A percentile compares a stretch with the other conserved stretches of the same genome.
Conservation (phyloP, 1,284 basidiomycete genomes). For the Malassezia japonica region DNA sequence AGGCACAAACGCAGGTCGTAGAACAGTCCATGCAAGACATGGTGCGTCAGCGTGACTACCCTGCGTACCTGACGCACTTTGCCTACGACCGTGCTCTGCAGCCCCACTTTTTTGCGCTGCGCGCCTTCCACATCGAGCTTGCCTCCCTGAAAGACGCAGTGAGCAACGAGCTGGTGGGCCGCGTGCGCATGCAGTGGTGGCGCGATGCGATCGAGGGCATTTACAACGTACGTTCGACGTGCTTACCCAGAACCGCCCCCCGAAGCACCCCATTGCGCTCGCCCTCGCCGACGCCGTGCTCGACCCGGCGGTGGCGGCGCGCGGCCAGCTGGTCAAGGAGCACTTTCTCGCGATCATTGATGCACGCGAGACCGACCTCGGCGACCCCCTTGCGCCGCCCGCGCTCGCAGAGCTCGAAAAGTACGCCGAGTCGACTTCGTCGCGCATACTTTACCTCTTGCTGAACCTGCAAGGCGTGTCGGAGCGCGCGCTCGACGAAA, state of each 20-base stretch:
- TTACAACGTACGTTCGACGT: conserved; percentile 17
- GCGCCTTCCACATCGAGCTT: conserved; percentile 41
- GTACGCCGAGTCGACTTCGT: conserved; percentile 38
- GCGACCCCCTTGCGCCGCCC: conserved; percentile 31
- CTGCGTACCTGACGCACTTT: conserved; percentile 36
- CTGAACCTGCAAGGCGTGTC: conserved; percentile 29
- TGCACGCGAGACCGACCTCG: conserved; percentile 39
- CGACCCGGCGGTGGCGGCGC: conserved; percentile 27
- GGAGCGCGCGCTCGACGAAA: conserved; percentile 32
- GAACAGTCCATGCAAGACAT: background rate
- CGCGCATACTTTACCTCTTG: conserved; percentile 36
- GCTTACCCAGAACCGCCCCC: conserved; percentile 24
- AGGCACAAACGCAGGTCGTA: background rate
- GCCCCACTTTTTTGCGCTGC: conserved; percentile 40
- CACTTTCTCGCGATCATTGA: conserved; percentile 43
- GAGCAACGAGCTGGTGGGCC: conserved; percentile 41
- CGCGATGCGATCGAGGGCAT: conserved; percentile 37
- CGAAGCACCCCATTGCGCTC: conserved; percentile 37
- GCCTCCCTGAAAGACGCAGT: conserved; percentile 38
- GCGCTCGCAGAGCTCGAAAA: conserved; percentile 32
- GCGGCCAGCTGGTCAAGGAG: conserved; percentile 39
- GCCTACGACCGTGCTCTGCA: conserved; percentile 36
- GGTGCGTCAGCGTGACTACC: conserved; percentile 26
- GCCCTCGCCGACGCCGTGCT: conserved; percentile 37
- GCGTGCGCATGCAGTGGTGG: conserved; percentile 46